A percentile compares a stretch with the other conserved stretches of the same genome.
Evolutionary conservation across 1,284 basidiomycete species (phyloP).

Genomic region (Ganoderma resinaceum): DNA sequence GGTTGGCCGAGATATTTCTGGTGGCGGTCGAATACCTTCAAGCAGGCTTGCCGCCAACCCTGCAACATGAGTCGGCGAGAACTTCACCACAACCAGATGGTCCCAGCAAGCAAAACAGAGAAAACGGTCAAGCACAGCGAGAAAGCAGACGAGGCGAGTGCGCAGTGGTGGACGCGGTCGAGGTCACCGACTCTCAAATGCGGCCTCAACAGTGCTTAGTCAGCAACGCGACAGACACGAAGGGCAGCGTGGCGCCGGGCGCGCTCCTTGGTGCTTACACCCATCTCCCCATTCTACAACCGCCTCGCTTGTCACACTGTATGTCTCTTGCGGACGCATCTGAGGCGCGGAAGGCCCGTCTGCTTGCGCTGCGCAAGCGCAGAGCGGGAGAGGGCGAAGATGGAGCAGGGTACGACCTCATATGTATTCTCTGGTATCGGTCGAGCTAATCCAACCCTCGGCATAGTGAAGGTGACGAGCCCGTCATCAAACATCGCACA

Average conservation of each 20-base stretch:
- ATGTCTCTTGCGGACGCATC: constrained; percentile 88
- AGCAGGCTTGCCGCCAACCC: constrained; percentile 48
- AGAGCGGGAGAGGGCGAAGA: constrained; percentile 67
- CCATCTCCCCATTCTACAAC: constrained; percentile 1
- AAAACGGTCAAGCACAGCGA: background rate
- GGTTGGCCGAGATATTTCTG: constrained; percentile 18
- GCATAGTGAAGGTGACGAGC: constrained; percentile 44
- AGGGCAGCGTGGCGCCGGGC: background rate
- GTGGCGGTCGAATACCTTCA: constrained; percentile 41
- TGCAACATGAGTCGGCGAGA: constrained; percentile 42
- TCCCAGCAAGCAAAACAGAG: background rate
- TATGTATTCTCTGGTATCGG: background rate
- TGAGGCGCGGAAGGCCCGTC: constrained; percentile 86
- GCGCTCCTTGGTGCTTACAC: constrained; percentile 1
- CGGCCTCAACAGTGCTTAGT: constrained; percentile 25
- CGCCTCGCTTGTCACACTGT: background rate
- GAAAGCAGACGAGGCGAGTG: background rate
- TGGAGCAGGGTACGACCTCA: constrained; percentile 46
- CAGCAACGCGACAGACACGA: constrained; percentile 25
- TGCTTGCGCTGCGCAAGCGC: constrained; percentile 81
- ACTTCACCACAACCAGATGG: background rate
- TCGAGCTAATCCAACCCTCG: constrained; percentile 7
- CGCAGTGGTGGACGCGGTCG: constrained; percentile 12
- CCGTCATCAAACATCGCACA: constrained; percentile 80
- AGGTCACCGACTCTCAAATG: constrained; percentile 8